Evolutionary conservation across 2,329 filamentous ascomycete species (phyloP).

Genomic region (Bertia moriformis): DNA sequence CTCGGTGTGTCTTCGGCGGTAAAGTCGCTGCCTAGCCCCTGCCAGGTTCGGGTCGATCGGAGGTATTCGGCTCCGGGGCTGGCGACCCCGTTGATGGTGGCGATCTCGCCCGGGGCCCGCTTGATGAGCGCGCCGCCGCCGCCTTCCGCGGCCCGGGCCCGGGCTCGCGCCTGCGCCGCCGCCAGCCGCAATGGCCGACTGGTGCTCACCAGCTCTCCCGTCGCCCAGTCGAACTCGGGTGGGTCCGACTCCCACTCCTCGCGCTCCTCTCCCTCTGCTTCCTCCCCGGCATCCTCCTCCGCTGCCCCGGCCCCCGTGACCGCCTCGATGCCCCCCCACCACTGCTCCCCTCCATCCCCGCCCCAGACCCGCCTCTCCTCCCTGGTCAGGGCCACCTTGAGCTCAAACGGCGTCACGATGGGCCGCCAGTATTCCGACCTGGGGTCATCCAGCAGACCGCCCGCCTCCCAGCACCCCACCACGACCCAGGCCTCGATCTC

Average conservation of each 20-base stretch:
- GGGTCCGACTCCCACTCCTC: slow-evolving; percentile 66
- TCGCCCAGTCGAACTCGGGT: slow-evolving; percentile 84
- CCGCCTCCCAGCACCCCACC: slow-evolving; percentile 97
- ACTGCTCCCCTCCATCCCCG: too few relatives aligned
- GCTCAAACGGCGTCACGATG: slow-evolving; percentile 87
- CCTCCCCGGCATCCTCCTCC: slow-evolving; percentile 15
- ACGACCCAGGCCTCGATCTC: slow-evolving; percentile 96
- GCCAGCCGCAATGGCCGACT: slow-evolving; percentile 58
- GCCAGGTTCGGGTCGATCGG: slow-evolving; percentile 73
- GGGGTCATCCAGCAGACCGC: slow-evolving; percentile 76
- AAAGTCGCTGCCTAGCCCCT: slow-evolving; percentile 79
- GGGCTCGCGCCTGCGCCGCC: slow-evolving; percentile 14
- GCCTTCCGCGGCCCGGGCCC: slow-evolving; percentile 8
- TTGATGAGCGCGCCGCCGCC: slow-evolving; percentile 34
- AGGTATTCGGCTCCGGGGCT: slow-evolving; percentile 86
- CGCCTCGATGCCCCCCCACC: slow-evolving; percentile 74
- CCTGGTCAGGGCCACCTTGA: slow-evolving; percentile 60
- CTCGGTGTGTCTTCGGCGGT: slow-evolving; percentile 39
- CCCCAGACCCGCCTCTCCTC: slow-evolving; percentile 74
- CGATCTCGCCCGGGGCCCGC: slow-evolving; percentile 50
- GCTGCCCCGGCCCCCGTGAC: slow-evolving; percentile 27
- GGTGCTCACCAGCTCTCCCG: slow-evolving; percentile 61
- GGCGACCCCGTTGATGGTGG: slow-evolving; percentile 69
- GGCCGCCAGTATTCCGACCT: slow-evolving; percentile 79
- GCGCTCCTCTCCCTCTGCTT: slow-evolving; percentile 34